Conservation (phyloP, 2,329 filamentous ascomycete species). For the Colletotrichum sp. region DNA sequence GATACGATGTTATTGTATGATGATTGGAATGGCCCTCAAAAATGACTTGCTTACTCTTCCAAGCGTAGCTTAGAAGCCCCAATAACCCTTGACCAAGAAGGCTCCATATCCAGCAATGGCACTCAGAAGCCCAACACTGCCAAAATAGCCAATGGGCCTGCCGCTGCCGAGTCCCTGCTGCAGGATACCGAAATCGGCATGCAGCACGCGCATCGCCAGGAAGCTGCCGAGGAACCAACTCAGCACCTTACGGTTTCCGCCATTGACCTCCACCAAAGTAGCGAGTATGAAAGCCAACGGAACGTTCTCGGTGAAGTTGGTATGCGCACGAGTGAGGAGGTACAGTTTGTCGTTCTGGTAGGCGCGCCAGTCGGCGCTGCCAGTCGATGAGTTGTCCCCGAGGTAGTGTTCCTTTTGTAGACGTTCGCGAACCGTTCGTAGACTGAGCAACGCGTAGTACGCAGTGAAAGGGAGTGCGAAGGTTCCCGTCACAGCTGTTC, state of each 20-base stretch:
- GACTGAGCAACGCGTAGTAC: slow-evolving; percentile 9
- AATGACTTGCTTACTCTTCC: background rate
- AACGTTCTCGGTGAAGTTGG: slow-evolving; percentile 3
- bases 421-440: slow-evolving; percentile 1
- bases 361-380: background rate
- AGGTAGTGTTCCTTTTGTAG: background rate
- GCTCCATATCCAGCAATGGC: background rate
- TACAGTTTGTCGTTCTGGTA: background rate
- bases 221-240: slow-evolving; percentile 1
- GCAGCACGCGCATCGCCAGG: background rate
- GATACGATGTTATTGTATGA: background rate
- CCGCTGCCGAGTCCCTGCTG: background rate
- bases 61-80: background rate
- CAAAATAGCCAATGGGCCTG: background rate
- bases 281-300: background rate
- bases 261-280: background rate
- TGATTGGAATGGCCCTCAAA: background rate
- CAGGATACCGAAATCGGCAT: slow-evolving; percentile 4
- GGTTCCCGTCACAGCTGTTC: background rate
- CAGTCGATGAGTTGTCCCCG: background rate
- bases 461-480: slow-evolving; percentile 10
- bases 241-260: background rate
- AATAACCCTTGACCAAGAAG: slow-evolving; percentile 5
- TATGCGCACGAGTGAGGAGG: background rate
- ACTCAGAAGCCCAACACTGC: background rate